Conservation (phyloP, 768 basidiomycete genomes). For the Phlebiopsis flavidoalba region DNA sequence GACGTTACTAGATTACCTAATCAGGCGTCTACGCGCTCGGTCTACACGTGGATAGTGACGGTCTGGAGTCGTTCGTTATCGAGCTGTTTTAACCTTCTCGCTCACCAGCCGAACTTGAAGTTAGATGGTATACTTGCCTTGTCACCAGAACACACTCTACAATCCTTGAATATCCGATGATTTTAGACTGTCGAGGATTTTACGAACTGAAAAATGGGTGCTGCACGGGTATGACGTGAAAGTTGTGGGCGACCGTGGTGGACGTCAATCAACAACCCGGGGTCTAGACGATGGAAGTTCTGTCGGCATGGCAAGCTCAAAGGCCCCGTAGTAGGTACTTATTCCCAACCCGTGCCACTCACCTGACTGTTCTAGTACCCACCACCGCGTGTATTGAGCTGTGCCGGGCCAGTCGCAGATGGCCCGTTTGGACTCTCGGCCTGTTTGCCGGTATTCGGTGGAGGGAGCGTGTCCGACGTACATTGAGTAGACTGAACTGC, state of each 20-base stretch:
- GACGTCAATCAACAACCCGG: background rate
- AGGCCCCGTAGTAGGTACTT: background rate
- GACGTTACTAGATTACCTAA: constrained; percentile 1
- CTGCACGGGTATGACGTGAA: background rate
- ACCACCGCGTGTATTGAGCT: background rate
- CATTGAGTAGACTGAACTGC: too few relatives aligned
- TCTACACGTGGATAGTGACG: background rate
- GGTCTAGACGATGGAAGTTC: background rate
- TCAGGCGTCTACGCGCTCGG: background rate
- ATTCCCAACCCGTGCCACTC: background rate
- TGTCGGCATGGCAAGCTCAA: background rate
- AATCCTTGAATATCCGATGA: background rate
- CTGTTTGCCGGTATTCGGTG: too few relatives aligned
- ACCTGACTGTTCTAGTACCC: background rate
- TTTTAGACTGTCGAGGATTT: background rate
- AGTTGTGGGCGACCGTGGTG: background rate
- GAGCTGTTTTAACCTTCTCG: background rate
- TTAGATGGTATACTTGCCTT: too few relatives aligned
- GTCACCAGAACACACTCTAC: background rate
- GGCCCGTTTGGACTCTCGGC: too few relatives aligned
- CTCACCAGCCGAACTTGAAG: background rate
- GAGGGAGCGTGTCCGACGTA: too few relatives aligned
- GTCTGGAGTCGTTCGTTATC: background rate
- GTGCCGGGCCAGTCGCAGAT: too few relatives aligned
- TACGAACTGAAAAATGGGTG: background rate